Percentiles rank a stretch among this genome's conserved stretches.
Evolutionary conservation across 1,284 basidiomycete species (phyloP).

Genomic region (Xanthoconium separans): DNA sequence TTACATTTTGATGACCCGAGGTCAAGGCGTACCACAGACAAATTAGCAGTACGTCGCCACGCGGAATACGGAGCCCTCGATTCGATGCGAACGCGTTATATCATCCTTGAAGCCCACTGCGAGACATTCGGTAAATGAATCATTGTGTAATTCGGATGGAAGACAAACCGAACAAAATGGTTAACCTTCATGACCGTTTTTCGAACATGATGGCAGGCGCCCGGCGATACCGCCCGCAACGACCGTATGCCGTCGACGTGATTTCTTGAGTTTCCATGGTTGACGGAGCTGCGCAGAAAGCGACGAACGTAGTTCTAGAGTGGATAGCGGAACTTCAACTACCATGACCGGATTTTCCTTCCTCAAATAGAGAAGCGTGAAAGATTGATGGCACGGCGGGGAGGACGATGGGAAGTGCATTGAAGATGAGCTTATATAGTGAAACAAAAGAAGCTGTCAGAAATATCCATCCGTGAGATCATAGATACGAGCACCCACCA

Average conservation of each 20-base stretch:
- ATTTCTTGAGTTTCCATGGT: constrained; percentile 60
- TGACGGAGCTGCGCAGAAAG: constrained; percentile 63
- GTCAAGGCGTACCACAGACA: constrained; percentile 58
- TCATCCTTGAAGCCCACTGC: constrained; percentile 79
- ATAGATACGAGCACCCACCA: constrained; percentile 59
- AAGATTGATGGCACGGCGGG: constrained; percentile 40
- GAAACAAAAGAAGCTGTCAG: constrained; percentile 71
- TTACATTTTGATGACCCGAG: neutral
- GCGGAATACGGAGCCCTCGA: constrained; percentile 72
- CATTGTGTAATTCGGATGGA: constrained; percentile 29
- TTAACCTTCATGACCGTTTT: constrained; percentile 59
- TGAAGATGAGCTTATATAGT: constrained; percentile 81
- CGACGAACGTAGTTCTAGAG: constrained; percentile 53
- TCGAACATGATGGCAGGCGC: constrained; percentile 82
- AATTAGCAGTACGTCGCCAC: constrained; percentile 88
- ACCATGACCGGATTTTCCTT: constrained; percentile 26
- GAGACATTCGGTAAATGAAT: constrained; percentile 5
- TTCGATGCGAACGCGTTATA: constrained; percentile 68
- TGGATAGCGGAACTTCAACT: constrained; percentile 26
- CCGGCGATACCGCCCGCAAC: constrained; percentile 85
- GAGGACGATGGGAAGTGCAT: constrained; percentile 79
- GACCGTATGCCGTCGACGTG: constrained; percentile 79
- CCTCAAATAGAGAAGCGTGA: constrained; percentile 40
- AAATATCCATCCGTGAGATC: neutral
- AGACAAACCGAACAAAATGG: constrained; percentile 78